Percentiles rank a stretch among this genome's conserved stretches.
These are phyloP conservation scores for Phalaenopsis aphrodite DNA, from an alignment of 106 monocot genomes.

Conservation along the genomic window DNA sequence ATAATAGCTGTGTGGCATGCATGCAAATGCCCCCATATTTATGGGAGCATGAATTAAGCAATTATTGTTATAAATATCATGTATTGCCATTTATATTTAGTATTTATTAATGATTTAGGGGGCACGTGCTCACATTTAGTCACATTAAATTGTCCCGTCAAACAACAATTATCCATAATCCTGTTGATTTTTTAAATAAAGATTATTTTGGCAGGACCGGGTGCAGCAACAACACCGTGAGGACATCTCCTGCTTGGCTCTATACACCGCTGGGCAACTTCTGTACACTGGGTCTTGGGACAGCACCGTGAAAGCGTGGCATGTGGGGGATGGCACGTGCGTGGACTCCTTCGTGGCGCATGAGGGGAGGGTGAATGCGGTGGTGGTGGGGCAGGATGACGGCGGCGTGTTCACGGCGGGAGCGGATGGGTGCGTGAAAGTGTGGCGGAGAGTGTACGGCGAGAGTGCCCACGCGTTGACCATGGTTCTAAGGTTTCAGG, in stretches of 20 bases:
- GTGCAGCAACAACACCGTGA: constrained; percentile 18
- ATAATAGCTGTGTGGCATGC: no score
- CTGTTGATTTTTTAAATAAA: no score
- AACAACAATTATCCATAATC: no score
- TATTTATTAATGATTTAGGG: no score
- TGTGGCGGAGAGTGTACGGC: constrained; percentile 34
- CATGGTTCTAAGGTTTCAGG: constrained; percentile 21
- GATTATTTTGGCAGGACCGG: no score
- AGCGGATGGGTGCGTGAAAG: constrained; percentile 38
- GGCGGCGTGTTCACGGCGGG: constrained; percentile 38
- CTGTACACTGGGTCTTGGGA: constrained; percentile 46
- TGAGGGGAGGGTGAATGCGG: constrained; percentile 30
- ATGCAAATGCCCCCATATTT: no score
- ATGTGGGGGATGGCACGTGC: constrained; percentile 18
- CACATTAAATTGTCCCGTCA: no score
- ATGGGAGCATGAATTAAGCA: no score
- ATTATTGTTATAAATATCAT: no score
- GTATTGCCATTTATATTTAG: no score
- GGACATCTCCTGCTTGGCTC: constrained; percentile 26
- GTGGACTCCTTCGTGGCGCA: constrained; percentile 36
- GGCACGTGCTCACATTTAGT: no score
- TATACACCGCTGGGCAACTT: constrained; percentile 23
- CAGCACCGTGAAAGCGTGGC: constrained; percentile 42
- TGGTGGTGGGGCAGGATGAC: constrained; percentile 29
- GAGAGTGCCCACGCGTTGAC: constrained; percentile 21